These are phyloP conservation scores for Nakazawaea holstii DNA, from an alignment of 805 yeast species.

Conservation along the genomic window DNA sequence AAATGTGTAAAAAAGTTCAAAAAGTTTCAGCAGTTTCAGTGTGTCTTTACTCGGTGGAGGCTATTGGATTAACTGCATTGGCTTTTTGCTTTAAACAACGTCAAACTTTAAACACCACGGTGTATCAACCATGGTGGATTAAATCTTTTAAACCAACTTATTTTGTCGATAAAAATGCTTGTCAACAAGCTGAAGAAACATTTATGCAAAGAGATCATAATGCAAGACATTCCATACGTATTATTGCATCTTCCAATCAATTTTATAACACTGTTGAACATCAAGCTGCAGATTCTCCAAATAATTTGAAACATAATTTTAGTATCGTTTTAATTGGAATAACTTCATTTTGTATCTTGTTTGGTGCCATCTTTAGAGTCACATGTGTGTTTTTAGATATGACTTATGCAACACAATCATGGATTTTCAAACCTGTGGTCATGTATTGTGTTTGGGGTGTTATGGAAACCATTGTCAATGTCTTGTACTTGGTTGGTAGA, in stretches of 20 bases:
- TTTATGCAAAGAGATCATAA: constrained; percentile 43
- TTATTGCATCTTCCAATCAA: constrained; percentile 52
- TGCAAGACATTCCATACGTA: constrained; percentile 46
- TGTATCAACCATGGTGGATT: constrained; percentile 78
- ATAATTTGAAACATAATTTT: constrained; percentile 39
- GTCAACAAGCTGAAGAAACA: constrained; percentile 39
- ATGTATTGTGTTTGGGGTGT: constrained; percentile 70
- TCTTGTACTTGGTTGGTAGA: constrained; percentile 56
- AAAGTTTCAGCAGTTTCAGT: constrained; percentile 45
- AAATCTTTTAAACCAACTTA: constrained; percentile 55
- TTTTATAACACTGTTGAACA: constrained; percentile 15
- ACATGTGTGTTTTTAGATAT: constrained; percentile 37
- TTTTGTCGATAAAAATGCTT: constrained; percentile 51
- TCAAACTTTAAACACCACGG: constrained; percentile 36
- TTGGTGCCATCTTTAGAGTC: constrained; percentile 46
- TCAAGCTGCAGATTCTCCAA: constrained; percentile 24
- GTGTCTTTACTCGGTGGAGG: constrained; percentile 46
- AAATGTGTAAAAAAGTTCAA: constrained; percentile 49
- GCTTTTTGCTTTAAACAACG: constrained; percentile 57
- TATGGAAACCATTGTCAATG: constrained; percentile 52
- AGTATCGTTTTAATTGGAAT: constrained; percentile 41
- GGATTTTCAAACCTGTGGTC: constrained; percentile 49
- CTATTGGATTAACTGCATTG: constrained; percentile 40
- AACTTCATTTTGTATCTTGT: constrained; percentile 43
- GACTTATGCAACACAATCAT: constrained; percentile 27